These are phyloP conservation scores for Aureobasidium pullulans DNA, from an alignment of 2,329 filamentous ascomycete genomes.

Conservation along the genomic window DNA sequence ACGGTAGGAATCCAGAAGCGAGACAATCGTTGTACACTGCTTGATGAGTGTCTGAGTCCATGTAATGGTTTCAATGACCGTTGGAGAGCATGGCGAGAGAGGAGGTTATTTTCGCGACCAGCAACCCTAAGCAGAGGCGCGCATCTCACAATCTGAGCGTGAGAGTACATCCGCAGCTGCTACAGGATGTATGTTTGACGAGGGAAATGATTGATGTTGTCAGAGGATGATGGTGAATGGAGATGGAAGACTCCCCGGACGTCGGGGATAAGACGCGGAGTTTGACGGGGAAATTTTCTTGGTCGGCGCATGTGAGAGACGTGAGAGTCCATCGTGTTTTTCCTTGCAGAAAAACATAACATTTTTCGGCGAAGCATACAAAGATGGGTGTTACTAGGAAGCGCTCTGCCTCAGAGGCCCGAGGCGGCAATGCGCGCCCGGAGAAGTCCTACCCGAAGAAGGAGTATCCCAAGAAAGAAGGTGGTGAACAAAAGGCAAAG, in stretches of 20 bases:
- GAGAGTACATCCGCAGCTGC: neutral
- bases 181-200: neutral
- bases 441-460: slow-evolving; percentile 23
- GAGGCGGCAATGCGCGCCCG: slow-evolving; percentile 18
- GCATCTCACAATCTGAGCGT: neutral
- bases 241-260: neutral
- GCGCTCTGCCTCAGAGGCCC: slow-evolving; percentile 26
- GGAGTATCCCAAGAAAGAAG: slow-evolving; percentile 20
- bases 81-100: neutral
- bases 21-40: slow-evolving; percentile 14
- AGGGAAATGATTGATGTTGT: neutral
- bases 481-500: slow-evolving; percentile 21
- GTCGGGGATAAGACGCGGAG: slow-evolving; percentile 2
- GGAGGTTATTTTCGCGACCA: too few relatives aligned
- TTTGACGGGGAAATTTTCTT: neutral
- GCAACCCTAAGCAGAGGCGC: neutral
- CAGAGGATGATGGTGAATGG: neutral
- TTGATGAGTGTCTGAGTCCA: neutral
- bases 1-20: slow-evolving; percentile 74
- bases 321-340: neutral
- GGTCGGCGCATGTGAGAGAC: neutral
- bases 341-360: neutral
- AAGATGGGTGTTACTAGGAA: slow-evolving; percentile 28
- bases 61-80: neutral
- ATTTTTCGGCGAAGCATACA: neutral